phyloP scores from a whole-genome alignment of 169 alveolate species.

The Amoebophrya sp. region DNA sequence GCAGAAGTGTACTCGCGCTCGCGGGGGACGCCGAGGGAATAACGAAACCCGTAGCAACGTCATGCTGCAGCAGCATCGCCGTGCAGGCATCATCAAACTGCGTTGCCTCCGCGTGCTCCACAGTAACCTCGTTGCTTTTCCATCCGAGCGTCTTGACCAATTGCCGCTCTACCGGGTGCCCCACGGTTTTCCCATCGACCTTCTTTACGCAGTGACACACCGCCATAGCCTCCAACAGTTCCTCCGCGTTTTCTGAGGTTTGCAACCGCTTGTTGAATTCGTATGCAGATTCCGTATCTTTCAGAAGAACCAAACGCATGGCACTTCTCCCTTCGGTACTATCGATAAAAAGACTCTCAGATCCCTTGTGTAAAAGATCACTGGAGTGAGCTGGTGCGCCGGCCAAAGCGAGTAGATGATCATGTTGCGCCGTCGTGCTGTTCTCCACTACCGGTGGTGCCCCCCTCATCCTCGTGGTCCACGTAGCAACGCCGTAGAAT shows the following conservation, averaged over 20 bases:
- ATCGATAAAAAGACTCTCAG: too few relatives aligned
- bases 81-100: background rate
- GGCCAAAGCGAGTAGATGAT: background rate
- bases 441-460: background rate
- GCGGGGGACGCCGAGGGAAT: too few relatives aligned
- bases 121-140: background rate
- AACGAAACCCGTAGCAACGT: too few relatives aligned
- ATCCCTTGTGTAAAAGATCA: too few relatives aligned
- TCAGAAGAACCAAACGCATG: too few relatives aligned
- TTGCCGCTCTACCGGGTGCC: background rate
- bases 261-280: background rate
- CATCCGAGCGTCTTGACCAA: background rate
- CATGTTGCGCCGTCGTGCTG: background rate
- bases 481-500: background rate
- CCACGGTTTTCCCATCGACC: background rate
- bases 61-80: too few relatives aligned
- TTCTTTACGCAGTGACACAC: background rate
- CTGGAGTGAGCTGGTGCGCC: too few relatives aligned
- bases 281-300: background rate
- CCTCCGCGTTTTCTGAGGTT: background rate
- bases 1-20: too few relatives aligned
- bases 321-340: too few relatives aligned
- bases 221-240: background rate
- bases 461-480: background rate
- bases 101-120: too few relatives aligned